A percentile compares a stretch with the other conserved stretches of the same genome.
Evolutionary conservation across 768 basidiomycete genomes (phyloP).

Genomic region (Phanerochaete carnosa): DNA sequence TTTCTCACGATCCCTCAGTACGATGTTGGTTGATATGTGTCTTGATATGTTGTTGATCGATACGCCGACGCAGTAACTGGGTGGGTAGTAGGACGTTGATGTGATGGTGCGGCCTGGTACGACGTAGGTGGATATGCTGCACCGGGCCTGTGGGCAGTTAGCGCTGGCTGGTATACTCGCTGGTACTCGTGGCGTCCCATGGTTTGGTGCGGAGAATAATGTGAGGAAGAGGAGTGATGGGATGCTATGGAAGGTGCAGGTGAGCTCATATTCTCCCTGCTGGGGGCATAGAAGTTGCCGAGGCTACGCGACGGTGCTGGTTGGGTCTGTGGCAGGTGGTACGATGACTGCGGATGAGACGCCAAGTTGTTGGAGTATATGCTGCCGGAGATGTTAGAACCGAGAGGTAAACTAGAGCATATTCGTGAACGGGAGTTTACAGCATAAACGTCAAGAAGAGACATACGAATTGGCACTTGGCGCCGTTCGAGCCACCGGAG

Average conservation of each 20-base stretch:
- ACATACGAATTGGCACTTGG: constrained; percentile 5
- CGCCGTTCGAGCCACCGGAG: background rate
- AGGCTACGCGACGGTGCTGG: background rate
- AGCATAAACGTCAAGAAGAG: background rate
- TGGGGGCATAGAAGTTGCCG: background rate
- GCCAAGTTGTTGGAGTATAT: background rate
- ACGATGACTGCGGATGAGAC: background rate
- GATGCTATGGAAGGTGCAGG: constrained; percentile 8
- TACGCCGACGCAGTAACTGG: background rate
- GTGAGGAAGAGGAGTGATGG: background rate
- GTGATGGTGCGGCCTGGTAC: constrained; percentile 4
- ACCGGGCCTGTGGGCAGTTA: background rate
- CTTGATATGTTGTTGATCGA: background rate
- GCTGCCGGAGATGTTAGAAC: background rate
- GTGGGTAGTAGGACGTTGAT: background rate
- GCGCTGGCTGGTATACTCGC: background rate
- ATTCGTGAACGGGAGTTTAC: no score
- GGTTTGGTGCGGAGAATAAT: background rate
- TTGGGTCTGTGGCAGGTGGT: constrained; percentile 2
- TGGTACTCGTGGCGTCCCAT: background rate
- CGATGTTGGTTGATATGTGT: constrained; percentile 10
- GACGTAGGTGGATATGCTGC: constrained; percentile 1
- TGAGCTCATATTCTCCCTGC: background rate
- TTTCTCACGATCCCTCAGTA: background rate
- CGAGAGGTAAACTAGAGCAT: background rate